Conservation (phyloP, 768 basidiomycete species). For the Leccinum variicolor region DNA sequence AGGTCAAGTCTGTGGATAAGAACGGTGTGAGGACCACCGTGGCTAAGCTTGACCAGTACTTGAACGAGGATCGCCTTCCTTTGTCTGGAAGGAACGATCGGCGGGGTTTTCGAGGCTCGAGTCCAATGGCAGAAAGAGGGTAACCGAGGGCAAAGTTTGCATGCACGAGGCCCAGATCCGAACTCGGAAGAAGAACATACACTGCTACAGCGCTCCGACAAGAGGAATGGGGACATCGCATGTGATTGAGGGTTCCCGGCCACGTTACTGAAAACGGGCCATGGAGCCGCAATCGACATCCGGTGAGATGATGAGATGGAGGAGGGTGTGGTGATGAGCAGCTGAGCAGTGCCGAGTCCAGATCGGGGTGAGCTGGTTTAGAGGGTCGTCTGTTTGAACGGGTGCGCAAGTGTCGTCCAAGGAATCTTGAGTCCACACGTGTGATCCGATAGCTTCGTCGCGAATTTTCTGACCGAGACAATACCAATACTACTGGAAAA, state of each 20-base stretch:
- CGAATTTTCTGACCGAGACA: slow-evolving; percentile 11
- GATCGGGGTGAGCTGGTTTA: slow-evolving; percentile 10
- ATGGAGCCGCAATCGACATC: background rate
- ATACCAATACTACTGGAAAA: slow-evolving; percentile 1
- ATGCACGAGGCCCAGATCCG: slow-evolving; percentile 12
- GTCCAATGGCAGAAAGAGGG: background rate
- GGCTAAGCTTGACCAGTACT: background rate
- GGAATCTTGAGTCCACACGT: slow-evolving; percentile 9
- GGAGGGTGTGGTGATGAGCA: background rate
- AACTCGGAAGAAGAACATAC: slow-evolving; percentile 6
- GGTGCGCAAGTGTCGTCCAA: slow-evolving; percentile 8
- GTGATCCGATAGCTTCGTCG: slow-evolving; percentile 1
- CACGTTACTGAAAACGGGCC: slow-evolving; percentile 5
- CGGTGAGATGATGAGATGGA: slow-evolving; percentile 4
- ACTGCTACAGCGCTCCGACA: background rate
- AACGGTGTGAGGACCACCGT: background rate
- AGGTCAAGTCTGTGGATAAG: background rate
- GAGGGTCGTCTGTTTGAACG: slow-evolving; percentile 10
- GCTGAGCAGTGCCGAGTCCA: slow-evolving; percentile 7
- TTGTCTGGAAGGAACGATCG: background rate
- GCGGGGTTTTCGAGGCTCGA: background rate
- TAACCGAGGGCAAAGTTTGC: background rate
- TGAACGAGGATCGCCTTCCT: background rate
- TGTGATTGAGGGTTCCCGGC: slow-evolving; percentile 1
- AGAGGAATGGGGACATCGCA: slow-evolving; percentile 6